Evolutionary conservation across 306 rosid genomes (phyloP), one percentile per base, ranked within the genome.

Genomic region (Sophora flavescens): DNA sequence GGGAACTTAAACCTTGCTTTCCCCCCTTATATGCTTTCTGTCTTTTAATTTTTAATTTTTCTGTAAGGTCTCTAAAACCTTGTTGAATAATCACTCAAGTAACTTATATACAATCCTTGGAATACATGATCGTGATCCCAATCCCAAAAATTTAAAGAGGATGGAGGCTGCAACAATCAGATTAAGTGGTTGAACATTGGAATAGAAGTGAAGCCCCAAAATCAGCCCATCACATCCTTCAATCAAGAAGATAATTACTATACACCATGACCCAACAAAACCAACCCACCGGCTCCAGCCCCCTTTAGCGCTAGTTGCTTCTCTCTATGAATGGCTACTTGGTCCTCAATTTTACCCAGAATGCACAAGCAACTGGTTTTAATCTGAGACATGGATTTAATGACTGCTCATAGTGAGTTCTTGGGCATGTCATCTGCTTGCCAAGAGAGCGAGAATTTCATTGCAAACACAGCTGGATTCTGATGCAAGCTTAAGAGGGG

Each of bases 401-500:
- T 51, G 56, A 33, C 47, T 32, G 50, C 51, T 75, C 26, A 22
- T 15, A 35, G 17, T 17, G 32, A 52, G 74, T 45, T 57, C 63
- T 68, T 50, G 53, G 64, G 51, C 74, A 75, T 70, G 83, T 83
- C 81, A 91, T 77, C 87, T 86, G 66, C 77, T 74, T 18, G 67
- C 58, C 59, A 89, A 63, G 51, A 91, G 87, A 70, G 73, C 63
- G 4, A 83, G 71, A 28, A 88, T 66, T 51, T 83, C 97, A 2
- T 58, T 71, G 81, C 70, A 67, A 59, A 52, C 54, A 61, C 71
- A 72, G 70, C 67, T 58, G 11, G 94, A 70, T 78, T 78, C 83
- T 30, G 84, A 80, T 45, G 85, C 87, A 63, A 91, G 85, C 78
- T 80, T 84, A 47, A 75, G 60, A 52, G 94, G 89, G 30, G 88